phyloP scores from a whole-genome alignment of 2,329 filamentous ascomycete species.

The Grosmannia clavigera region DNA sequence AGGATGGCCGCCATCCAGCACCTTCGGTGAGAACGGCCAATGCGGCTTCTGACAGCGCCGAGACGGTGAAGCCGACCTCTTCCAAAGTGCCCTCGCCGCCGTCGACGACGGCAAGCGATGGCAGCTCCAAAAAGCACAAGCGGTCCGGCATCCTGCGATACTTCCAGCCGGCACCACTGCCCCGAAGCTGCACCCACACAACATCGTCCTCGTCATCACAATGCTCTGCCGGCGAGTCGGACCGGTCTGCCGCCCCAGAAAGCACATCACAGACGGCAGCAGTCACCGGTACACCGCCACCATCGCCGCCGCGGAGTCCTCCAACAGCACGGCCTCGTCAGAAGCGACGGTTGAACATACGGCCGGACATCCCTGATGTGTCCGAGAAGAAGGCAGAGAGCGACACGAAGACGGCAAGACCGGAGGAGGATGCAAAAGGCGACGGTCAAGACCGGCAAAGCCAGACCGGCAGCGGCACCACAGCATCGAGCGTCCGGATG shows the following conservation, averaged over 20 bases:
- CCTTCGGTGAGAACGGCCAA: neutral
- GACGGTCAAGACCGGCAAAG: neutral
- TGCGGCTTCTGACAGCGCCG: neutral
- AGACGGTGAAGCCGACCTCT: neutral
- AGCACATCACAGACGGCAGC: neutral
- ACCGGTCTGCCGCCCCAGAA: neutral
- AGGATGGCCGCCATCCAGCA: neutral
- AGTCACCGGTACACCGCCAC: neutral
- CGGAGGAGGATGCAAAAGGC: neutral
- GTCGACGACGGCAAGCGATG: too few relatives aligned
- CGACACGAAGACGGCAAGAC: neutral
- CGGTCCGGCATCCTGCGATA: constrained; percentile 11
- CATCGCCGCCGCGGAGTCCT: constrained; percentile 3
- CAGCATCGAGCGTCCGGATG: constrained; percentile 5
- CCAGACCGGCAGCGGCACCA: neutral
- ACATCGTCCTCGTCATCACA: constrained; percentile 2
- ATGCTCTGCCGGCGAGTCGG: neutral
- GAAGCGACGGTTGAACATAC: constrained; percentile 11
- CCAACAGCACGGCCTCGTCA: constrained; percentile 3
- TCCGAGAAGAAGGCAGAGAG: neutral
- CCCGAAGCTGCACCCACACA: neutral
- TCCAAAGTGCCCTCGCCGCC: too few relatives aligned
- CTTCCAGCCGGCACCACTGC: constrained; percentile 8
- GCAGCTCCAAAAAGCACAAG: neutral
- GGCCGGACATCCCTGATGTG: constrained; percentile 1